Base-by-base conservation (phyloP, 345 rosid genomes). In the Eucalyptus polybractea region DNA sequence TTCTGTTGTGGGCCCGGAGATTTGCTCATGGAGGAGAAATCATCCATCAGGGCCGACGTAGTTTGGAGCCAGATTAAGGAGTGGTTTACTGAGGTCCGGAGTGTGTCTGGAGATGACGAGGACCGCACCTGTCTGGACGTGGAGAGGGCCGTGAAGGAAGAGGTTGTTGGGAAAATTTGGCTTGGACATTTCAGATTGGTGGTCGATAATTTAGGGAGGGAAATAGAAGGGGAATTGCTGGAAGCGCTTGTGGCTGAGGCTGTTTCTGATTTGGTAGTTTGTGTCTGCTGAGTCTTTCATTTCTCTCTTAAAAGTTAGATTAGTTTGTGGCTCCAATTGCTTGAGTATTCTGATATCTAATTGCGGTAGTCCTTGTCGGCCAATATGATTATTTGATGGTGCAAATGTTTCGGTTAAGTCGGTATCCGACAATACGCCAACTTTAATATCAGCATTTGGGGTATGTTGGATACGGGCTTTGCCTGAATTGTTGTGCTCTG, bases 241-340 rank as follows among this genome's bases (percentile, higher is more conserved):
- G 93, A 95, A 89, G 97, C 95, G 91, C 97, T 98, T 65, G 94
- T 97, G 88, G 93, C 94, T 89, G 99, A 98, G 91, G 92, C 96
- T 50, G 95, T 98, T 89, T 91, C 92, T 42, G 95, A 94, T 88
- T 87, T 95, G 88, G 92, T 93, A 58, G 76, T 10, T 29, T 58
- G 69, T 90, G 89, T 49, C 90, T 62, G 50, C 27, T 86, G 62
- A 86, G 65, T 51, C 65, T 86, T 86, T 51, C 88, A 33, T 51
- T 86, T 51, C 60, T 86, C 62, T 86, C 44, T 86, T 49, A 5
- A 27, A 86, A 49, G 29, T 86, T 25, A 51, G 60, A 54, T 87
- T 87, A 37, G 49, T 87, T 15, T 21, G 60, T 87, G 37, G 44
- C 45, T 72, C 83, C 53, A 65, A 88, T 42, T 45, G 83, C 42